Percentiles rank a stretch among this genome's conserved stretches.
phyloP scores from a whole-genome alignment of 768 basidiomycete species.

The Tremella mesenterica region DNA sequence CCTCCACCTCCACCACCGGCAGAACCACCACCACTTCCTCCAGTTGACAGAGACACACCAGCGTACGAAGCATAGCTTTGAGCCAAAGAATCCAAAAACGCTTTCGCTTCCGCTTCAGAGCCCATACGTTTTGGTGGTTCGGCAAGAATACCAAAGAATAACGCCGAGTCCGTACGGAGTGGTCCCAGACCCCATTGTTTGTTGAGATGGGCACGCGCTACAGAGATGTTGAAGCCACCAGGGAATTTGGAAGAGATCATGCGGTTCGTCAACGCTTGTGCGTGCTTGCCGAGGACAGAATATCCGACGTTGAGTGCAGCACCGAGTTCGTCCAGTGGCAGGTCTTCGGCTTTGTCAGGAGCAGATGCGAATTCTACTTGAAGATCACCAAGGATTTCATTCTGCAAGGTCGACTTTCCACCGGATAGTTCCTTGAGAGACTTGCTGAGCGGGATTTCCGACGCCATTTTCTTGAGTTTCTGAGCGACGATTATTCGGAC shows the following conservation, averaged over 20 bases:
- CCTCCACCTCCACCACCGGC: conserved; percentile 57
- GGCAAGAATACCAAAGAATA: conserved; percentile 80
- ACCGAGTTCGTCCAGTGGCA: conserved; percentile 91
- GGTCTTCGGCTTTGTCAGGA: conserved; percentile 96
- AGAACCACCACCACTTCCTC: conserved; percentile 55
- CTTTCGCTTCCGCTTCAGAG: conserved; percentile 82
- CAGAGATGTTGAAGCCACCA: conserved; percentile 90
- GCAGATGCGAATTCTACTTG: conserved; percentile 90
- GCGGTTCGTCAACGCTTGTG: conserved; percentile 77
- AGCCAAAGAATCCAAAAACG: conserved; percentile 83
- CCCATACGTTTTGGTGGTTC: conserved; percentile 90
- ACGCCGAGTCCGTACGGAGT: conserved; percentile 75
- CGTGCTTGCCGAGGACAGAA: conserved; percentile 80
- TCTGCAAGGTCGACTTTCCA: conserved; percentile 96
- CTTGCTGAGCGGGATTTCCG: conserved; percentile 81
- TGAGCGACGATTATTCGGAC: conserved; percentile 84
- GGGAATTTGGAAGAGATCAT: conserved; percentile 95
- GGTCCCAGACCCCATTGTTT: conserved; percentile 96
- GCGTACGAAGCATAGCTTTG: conserved; percentile 76
- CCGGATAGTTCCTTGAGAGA: conserved; percentile 97
- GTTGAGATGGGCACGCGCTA: conserved; percentile 76
- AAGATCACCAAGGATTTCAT: conserved; percentile 94
- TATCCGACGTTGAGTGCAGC: conserved; percentile 72
- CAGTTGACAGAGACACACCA: conserved; percentile 71
- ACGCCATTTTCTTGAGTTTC: conserved; percentile 90